Base-by-base conservation (phyloP, 306 rosid genomes). In the Mimosa pudica region DNA sequence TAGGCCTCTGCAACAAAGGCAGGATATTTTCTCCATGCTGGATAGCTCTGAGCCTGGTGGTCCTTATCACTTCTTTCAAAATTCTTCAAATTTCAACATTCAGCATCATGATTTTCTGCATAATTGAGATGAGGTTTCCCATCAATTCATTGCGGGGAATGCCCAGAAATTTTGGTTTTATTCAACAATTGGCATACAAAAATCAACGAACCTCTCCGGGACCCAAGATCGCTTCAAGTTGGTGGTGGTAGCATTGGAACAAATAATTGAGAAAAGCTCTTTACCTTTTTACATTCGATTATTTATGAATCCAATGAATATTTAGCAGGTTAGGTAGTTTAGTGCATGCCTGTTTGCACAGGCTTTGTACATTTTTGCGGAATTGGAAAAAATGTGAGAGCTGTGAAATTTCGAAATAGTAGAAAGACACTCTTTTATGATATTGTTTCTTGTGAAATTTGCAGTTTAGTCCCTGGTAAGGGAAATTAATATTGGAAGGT, bases 31-130 rank as follows among this genome's bases (percentile, higher is more conserved):
- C 54, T 36, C 46, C 70, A 30, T 84, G 72, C 36, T 66, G 61
- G 54, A 44, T 48, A 48, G 52, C 81, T 81, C 68, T 79, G 74
- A 78, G 38, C 24, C 38, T 76, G 66, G 47, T 77, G 66, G 47
- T 77, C 16, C 44, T 62, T 60, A 48, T 52, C 62, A 78, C 74
- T 78, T 41, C 61, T n/a, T 70, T 51, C 70, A 38, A 46, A 58
- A 75, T 30, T 69, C 36, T 42, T 60, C 46, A 6, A 62, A 32
- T 41, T 71, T 70, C 66, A 63, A n/a, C 63, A 42, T 77, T 77
- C 38, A 52, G 47, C 36, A 2, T 5, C 73, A 17, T 41, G 52
- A 38, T 68, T 66, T 51, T 51, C 55, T 18, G 55, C 32, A 44
- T 74, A 49, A 79, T 55, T 14, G 20, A 52, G 49, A 63, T 44